Evolutionary conservation across 371 early-diverging fungal genomes (phyloP).

Genomic region (Blyttiomyces sp.): DNA sequence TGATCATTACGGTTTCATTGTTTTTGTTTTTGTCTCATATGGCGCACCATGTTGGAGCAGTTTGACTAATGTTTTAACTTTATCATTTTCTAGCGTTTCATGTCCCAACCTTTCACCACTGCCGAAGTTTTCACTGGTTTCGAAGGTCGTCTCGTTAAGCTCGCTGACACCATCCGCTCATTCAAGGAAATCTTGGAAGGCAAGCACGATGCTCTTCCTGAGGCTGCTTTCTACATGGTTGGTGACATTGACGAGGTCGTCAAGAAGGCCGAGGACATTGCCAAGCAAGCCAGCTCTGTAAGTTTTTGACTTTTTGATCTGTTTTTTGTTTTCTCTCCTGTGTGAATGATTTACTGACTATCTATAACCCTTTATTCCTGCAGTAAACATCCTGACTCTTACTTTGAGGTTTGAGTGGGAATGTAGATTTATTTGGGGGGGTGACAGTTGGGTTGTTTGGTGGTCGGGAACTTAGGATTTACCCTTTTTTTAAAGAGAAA

Average conservation of each 20-base stretch:
- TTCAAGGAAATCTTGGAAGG: conserved; percentile 96
- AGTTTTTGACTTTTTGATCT: neutral
- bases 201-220: conserved; percentile 92
- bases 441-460: too few species aligned
- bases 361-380: too few species aligned
- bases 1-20: neutral
- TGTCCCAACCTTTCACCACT: conserved; percentile 97
- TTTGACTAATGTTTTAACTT: neutral
- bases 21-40: neutral
- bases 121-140: conserved; percentile 97
- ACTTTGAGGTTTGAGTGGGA: too few species aligned
- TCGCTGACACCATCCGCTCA: conserved; percentile 92
- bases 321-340: neutral
- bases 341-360: neutral
- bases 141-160: conserved; percentile 91
- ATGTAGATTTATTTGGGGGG: too few species aligned
- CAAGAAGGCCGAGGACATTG: conserved; percentile 90
- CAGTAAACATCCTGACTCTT: too few species aligned
- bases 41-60: neutral
- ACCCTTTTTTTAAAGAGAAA: too few species aligned
- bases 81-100: conserved; percentile 82
- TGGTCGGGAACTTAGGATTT: too few species aligned
- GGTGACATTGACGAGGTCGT: conserved; percentile 95
- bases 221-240: conserved; percentile 96
- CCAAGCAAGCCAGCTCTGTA: conserved; percentile 48